phyloP scores from a whole-genome alignment of 495 filamentous ascomycete genomes.

The Aspergillus conjunctus region DNA sequence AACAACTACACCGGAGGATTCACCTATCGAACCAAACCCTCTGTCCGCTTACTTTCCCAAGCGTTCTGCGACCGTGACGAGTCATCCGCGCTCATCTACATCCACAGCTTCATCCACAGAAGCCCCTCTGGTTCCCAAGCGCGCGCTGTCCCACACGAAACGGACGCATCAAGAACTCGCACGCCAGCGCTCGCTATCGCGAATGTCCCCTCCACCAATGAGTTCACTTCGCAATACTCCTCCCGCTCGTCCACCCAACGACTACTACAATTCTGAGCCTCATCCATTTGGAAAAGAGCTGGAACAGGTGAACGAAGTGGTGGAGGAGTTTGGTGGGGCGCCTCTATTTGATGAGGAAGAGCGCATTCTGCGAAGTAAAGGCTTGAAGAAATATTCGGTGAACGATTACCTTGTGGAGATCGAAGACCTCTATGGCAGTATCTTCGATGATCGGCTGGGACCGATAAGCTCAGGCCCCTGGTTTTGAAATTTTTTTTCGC shows the following conservation, averaged over 20 bases:
- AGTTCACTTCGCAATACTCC: slow-evolving; percentile 37
- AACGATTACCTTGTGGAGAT: slow-evolving; percentile 87
- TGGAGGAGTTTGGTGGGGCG: slow-evolving; percentile 75
- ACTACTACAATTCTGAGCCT: slow-evolving; percentile 47
- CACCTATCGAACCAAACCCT: slow-evolving; percentile 71
- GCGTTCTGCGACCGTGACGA: slow-evolving; percentile 45
- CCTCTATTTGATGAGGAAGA: slow-evolving; percentile 74
- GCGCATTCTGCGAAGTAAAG: slow-evolving; percentile 61
- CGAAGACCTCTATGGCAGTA: slow-evolving; percentile 61
- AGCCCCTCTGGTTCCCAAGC: slow-evolving; percentile 68
- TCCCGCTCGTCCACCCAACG: slow-evolving; percentile 41
- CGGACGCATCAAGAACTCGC: slow-evolving; percentile 67
- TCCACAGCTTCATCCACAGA: slow-evolving; percentile 51
- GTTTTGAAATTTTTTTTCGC: slow-evolving; percentile 36
- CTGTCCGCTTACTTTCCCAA: slow-evolving; percentile 78
- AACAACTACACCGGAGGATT: slow-evolving; percentile 71
- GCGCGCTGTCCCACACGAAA: slow-evolving; percentile 84
- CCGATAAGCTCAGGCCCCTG: slow-evolving; percentile 41
- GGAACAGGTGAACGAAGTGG: slow-evolving; percentile 64
- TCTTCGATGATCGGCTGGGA: slow-evolving; percentile 50
- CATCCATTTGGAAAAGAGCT: slow-evolving; percentile 57
- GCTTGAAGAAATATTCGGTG: slow-evolving; percentile 72
- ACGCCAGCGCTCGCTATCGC: slow-evolving; percentile 66
- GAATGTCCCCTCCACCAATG: slow-evolving; percentile 47
- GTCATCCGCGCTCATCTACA: slow-evolving; percentile 45